Percentiles rank a stretch among this genome's conserved stretches.
These are phyloP conservation scores for Plasmodium chabaudi DNA, from an alignment of 169 alveolate genomes.

Conservation along the genomic window DNA sequence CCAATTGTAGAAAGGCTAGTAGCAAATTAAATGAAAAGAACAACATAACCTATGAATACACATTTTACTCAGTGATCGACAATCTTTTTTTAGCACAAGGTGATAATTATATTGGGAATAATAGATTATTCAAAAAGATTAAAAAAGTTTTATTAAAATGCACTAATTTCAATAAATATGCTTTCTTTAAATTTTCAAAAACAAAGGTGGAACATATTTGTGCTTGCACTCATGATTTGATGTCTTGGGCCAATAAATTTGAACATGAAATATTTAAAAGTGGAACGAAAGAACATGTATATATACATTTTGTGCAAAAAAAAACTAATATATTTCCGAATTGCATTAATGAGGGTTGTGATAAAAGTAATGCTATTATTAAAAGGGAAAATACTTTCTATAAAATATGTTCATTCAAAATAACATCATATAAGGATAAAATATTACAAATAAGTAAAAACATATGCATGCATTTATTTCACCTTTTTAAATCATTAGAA, in stretches of 20 bases:
- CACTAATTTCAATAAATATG: slow-evolving; percentile 10
- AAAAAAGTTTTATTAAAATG: slow-evolving; percentile 12
- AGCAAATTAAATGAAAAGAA: neutral
- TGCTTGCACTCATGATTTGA: slow-evolving; percentile 4
- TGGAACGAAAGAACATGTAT: slow-evolving; percentile 8
- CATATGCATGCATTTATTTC: slow-evolving; percentile 6
- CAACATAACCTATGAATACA: slow-evolving; percentile 10
- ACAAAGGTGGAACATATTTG: slow-evolving; percentile 26
- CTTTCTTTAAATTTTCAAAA: slow-evolving; percentile 9
- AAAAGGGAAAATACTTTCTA: neutral
- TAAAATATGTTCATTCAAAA: slow-evolving; percentile 14
- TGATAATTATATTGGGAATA: slow-evolving; percentile 2
- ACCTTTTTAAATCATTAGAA: slow-evolving; percentile 17
- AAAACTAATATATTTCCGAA: neutral
- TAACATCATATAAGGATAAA: slow-evolving; percentile 10
- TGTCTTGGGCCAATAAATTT: slow-evolving; percentile 32
- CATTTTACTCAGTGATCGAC: slow-evolving; percentile 18
- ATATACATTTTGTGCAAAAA: slow-evolving; percentile 19
- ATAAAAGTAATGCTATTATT: neutral
- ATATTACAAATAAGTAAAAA: slow-evolving; percentile 15
- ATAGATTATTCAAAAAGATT: slow-evolving; percentile 31
- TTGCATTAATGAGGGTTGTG: neutral
- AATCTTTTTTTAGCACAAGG: slow-evolving; percentile 34
- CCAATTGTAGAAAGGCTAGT: neutral
- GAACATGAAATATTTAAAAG: neutral